A percentile compares a stretch with the other conserved stretches of the same genome.
phyloP scores from a whole-genome alignment of 164 flowering plant genomes.

The Liquidambar formosana region DNA sequence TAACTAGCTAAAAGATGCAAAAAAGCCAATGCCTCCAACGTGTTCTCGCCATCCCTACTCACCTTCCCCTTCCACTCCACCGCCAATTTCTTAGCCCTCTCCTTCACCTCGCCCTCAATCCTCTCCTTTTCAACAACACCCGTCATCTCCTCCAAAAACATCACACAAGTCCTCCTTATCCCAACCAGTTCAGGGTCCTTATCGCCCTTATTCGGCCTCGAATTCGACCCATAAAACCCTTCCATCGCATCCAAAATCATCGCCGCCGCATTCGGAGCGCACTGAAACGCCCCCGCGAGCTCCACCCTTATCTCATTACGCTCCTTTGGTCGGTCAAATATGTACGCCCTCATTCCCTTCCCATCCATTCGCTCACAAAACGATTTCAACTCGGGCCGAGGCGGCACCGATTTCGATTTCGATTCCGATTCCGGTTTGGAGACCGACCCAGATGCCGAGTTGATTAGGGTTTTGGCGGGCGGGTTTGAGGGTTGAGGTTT shows the following conservation, averaged over 20 bases:
- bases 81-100: constrained; percentile 50
- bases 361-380: constrained; percentile 61
- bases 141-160: constrained; percentile 50
- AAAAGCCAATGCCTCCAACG: constrained; percentile 43
- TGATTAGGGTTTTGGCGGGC: neutral
- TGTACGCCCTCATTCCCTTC: constrained; percentile 41
- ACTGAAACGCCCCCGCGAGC: constrained; percentile 42
- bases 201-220: constrained; percentile 6
- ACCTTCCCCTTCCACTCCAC: constrained; percentile 54
- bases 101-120: constrained; percentile 30
- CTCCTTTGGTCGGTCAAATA: constrained; percentile 32
- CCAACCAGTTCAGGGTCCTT: constrained; percentile 21
- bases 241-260: constrained; percentile 61
- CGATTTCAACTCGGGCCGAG: constrained; percentile 43
- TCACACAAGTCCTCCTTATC: constrained; percentile 36
- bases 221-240: constrained; percentile 29
- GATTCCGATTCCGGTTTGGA: neutral
- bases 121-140: constrained; percentile 12
- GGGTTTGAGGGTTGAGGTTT: neutral
- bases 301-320: constrained; percentile 28
- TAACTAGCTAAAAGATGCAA: constrained; percentile 55
- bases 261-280: constrained; percentile 47
- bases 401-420: constrained; percentile 1
- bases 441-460: neutral
- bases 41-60: constrained; percentile 22